Conservation (phyloP, 371 early-diverging fungal genomes). For the Phascolomyces articulosus region DNA sequence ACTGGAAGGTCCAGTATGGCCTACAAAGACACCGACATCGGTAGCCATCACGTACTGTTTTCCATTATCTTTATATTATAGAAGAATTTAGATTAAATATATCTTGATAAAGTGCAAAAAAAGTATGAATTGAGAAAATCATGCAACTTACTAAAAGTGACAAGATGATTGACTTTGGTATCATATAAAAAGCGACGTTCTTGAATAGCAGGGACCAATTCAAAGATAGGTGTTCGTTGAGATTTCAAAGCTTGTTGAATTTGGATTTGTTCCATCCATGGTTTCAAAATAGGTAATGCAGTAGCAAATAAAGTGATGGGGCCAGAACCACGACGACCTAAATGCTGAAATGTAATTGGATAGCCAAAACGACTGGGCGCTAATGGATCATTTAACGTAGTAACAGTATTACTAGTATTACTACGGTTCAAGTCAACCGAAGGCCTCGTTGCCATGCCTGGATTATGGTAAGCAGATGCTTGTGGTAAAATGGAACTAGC, state of each 20-base stretch:
- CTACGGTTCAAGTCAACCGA: constrained; percentile 1
- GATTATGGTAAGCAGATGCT: constrained; percentile 12
- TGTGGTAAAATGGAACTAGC: constrained; percentile 54
- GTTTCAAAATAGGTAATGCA: constrained; percentile 72
- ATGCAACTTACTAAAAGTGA: constrained; percentile 49
- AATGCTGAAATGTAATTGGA: constrained; percentile 75
- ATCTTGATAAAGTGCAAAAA: too few species aligned
- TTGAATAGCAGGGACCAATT: constrained; percentile 44
- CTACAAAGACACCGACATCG: constrained; percentile 49
- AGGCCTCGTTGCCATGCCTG: background rate
- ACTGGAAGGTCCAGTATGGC: constrained; percentile 26
- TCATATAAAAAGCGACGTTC: constrained; percentile 21
- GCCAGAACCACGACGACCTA: constrained; percentile 68
- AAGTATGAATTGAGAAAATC: too few species aligned
- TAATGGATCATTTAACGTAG: background rate
- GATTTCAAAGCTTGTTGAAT: constrained; percentile 66
- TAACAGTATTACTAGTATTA: background rate
- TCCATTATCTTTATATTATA: constrained; percentile 29
- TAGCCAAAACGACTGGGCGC: constrained; percentile 39
- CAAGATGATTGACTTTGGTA: constrained; percentile 37
- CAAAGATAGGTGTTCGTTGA: constrained; percentile 61
- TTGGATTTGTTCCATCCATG: constrained; percentile 84
- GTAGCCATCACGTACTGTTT: constrained; percentile 47
- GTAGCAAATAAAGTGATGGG: constrained; percentile 73
- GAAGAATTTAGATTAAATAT: background rate